These are phyloP conservation scores for Rhododendron vialii DNA, from an alignment of 148 eudicot genomes.

Conservation along the genomic window DNA sequence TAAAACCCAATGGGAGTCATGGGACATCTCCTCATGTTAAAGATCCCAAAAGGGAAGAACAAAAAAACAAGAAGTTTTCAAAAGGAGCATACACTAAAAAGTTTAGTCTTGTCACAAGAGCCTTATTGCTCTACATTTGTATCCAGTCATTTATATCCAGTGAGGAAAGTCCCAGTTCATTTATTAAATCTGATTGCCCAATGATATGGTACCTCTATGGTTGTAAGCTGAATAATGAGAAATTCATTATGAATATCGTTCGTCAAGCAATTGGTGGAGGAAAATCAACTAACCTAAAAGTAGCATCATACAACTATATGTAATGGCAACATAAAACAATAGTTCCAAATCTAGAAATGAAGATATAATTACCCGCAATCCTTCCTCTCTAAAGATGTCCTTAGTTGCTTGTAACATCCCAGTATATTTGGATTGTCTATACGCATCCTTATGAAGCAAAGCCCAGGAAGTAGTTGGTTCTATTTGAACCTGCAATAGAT, in stretches of 20 bases:
- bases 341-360: neutral
- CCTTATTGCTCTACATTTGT: neutral
- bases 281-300: neutral
- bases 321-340: neutral
- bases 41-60: neutral
- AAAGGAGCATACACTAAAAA: neutral
- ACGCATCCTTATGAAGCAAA: slow-evolving; percentile 50
- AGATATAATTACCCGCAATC: slow-evolving; percentile 54
- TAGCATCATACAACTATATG: neutral
- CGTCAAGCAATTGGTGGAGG: neutral
- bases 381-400: slow-evolving; percentile 95
- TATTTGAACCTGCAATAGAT: slow-evolving; percentile 66
- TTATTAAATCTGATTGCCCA: neutral
- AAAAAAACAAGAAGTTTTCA: neutral
- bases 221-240: too few relatives aligned
- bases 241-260: neutral
- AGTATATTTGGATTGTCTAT: slow-evolving; percentile 70
- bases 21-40: neutral
- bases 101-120: neutral
- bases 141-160: neutral
- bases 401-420: slow-evolving; percentile 91
- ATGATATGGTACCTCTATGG: neutral
- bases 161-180: neutral
- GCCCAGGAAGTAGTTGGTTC: slow-evolving; percentile 93
- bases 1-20: neutral